Percentiles rank a stretch among this genome's conserved stretches.
phyloP scores from a whole-genome alignment of 495 filamentous ascomycete species.

The Clohesyomyces aquaticus region DNA sequence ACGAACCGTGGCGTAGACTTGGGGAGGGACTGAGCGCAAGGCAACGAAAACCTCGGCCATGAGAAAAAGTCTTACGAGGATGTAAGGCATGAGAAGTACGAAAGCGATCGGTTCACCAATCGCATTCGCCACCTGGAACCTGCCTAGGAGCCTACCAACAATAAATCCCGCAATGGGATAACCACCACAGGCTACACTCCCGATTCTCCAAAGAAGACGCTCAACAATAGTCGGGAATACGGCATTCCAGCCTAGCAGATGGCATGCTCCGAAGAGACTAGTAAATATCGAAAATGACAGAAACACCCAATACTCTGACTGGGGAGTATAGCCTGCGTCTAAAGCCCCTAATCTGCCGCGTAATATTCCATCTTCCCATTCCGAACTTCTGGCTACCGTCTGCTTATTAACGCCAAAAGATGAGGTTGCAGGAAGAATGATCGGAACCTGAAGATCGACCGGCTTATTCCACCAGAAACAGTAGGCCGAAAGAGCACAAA shows the following conservation, averaged over 20 bases:
- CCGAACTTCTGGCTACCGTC: neutral
- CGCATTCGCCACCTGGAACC: neutral
- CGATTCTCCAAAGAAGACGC: slow-evolving; percentile 6
- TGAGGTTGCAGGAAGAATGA: neutral
- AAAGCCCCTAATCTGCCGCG: neutral
- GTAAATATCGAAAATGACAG: neutral
- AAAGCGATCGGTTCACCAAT: neutral
- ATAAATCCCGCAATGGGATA: neutral
- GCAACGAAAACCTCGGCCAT: slow-evolving; percentile 18
- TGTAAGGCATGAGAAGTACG: neutral
- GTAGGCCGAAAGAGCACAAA: slow-evolving; percentile 10
- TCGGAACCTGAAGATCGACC: slow-evolving; percentile 10
- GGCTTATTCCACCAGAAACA: slow-evolving; percentile 19
- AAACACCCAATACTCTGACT: neutral
- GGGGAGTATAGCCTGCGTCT: no score
- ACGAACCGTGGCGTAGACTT: slow-evolving; percentile 3
- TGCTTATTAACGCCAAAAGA: neutral
- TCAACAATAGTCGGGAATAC: slow-evolving; percentile 10
- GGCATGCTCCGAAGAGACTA: slow-evolving; percentile 11
- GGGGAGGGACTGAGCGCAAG: neutral
- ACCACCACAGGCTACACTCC: neutral
- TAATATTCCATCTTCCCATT: neutral
- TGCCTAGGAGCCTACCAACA: neutral
- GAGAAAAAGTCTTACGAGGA: slow-evolving; percentile 9
- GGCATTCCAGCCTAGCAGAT: slow-evolving; percentile 19